Percentiles rank a stretch among this genome's conserved stretches.
These are phyloP conservation scores for Neoascochyta sp. DNA, from an alignment of 2,329 filamentous ascomycete genomes.

Conservation along the genomic window DNA sequence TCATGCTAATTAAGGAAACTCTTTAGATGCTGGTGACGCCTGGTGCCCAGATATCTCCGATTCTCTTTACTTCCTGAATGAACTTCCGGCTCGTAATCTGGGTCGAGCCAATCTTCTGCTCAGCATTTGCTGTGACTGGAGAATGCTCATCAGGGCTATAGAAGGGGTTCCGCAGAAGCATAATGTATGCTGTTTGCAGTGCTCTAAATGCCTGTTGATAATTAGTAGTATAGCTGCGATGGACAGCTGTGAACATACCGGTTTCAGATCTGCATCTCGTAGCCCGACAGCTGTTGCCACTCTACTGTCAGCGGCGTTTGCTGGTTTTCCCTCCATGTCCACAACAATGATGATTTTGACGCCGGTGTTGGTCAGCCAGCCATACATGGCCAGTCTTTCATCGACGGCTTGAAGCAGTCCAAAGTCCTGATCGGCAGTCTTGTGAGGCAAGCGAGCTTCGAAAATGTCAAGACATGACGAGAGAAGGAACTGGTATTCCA, in stretches of 20 bases:
- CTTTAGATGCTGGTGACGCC: conserved; percentile 59
- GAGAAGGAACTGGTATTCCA: conserved; percentile 89
- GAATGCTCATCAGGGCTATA: conserved; percentile 83
- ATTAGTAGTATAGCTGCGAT: conserved; percentile 4
- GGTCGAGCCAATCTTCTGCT: conserved; percentile 47
- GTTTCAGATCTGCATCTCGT: conserved; percentile 81
- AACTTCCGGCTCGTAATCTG: conserved; percentile 82
- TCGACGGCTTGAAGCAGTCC: conserved; percentile 91
- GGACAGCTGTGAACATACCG: conserved; percentile 50
- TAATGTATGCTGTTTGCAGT: conserved; percentile 88
- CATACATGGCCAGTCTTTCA: conserved; percentile 88
- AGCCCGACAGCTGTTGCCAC: conserved; percentile 58
- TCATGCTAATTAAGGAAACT: conserved; percentile 7
- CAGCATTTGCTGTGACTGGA: conserved; percentile 51
- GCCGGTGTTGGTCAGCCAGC: conserved; percentile 94
- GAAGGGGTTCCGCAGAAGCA: conserved; percentile 88
- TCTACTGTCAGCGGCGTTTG: conserved; percentile 33
- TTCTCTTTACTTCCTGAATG: conserved; percentile 73
- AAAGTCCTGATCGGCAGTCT: conserved; percentile 75
- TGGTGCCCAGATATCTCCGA: conserved; percentile 81
- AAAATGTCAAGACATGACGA: conserved; percentile 93
- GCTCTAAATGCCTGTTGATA: conserved; percentile 70
- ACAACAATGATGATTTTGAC: conserved; percentile 87
- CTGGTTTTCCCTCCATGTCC: conserved; percentile 74
- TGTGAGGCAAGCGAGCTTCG: conserved; percentile 73